phyloP scores from a whole-genome alignment of 2,329 filamentous ascomycete genomes.

The Trichoderma afroharzianum region DNA sequence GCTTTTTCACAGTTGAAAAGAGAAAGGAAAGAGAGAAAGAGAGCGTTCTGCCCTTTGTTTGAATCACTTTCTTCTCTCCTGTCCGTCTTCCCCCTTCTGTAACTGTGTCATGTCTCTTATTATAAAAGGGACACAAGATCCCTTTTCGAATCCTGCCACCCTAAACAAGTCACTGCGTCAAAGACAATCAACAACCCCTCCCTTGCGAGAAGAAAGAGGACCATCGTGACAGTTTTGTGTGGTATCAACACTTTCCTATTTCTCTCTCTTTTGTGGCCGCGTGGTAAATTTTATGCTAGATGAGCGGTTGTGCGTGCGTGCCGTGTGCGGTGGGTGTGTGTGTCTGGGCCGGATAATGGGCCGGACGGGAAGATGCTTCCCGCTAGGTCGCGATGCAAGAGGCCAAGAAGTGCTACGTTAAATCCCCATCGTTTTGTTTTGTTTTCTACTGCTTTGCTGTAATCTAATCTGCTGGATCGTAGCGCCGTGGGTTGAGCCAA shows the following conservation, averaged over 20 bases:
- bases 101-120: background rate
- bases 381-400: constrained; percentile 11
- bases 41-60: background rate
- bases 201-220: background rate
- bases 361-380: constrained; percentile 17
- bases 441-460: background rate
- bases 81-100: background rate
- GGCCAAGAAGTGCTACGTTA: background rate
- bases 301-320: background rate
- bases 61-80: background rate
- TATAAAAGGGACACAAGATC: background rate
- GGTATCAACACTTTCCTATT: background rate
- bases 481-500: background rate
- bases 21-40: background rate
- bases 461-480: background rate
- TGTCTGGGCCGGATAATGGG: constrained; percentile 17
- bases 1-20: background rate
- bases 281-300: background rate
- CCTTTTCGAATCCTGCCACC: background rate
- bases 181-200: background rate
- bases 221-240: background rate
- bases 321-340: constrained; percentile 1
- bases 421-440: background rate
- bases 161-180: background rate
- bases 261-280: background rate